Evolutionary conservation across 2,329 filamentous ascomycete species (phyloP), one percentile per base, ranked within the genome.

Genomic region (Phialophora chinensis): DNA sequence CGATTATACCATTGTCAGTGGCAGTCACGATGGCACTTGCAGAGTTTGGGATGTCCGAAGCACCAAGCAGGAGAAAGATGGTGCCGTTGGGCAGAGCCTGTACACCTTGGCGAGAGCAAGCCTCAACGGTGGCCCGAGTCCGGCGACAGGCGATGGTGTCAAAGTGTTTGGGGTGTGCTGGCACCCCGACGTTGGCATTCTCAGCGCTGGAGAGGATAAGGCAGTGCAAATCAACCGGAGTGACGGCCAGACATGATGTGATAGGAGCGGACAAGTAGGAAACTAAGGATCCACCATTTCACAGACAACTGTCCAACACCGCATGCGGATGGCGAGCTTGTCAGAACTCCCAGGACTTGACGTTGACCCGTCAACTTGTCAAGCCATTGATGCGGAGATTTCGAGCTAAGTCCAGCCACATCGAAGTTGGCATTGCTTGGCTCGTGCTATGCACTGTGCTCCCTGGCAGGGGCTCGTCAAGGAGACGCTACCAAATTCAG

Each of bases 141-240:
- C 84, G 17, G 83, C 88, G 49, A 89, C 88, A 7, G 93, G 93
- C 1, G 91, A 95, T 66, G 93, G 93, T 27, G 87, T 90, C 69
- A 98, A 98, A 85, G 92, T 99, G 57, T 92, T 98, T 78, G 87
- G 88, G 38, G 91, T 98, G 4, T 86, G 84, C 66, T 99, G 95
- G 95, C 91, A 97, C 78, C 83, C 85, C 76, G 86, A 88, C 6
- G 88, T 96, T 75, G 96, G 95, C 1, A 94, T 99, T 76, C 90
- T 97, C 53, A 96, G 91, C 74, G 93, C 84, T 52, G 93, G 94
- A 17, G 93, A 98, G 84, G 95, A 99, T 76, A 97, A 95, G 82
- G 89, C 87, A 81, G 89, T 99, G 74, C 95, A 99, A 83, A 88
- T 99, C 67, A 97, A 99, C 79, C 85, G 86, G 20, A 70, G 68